Conservation (phyloP, 2,329 filamentous ascomycete species). For the Aaosphaeria arxii region DNA sequence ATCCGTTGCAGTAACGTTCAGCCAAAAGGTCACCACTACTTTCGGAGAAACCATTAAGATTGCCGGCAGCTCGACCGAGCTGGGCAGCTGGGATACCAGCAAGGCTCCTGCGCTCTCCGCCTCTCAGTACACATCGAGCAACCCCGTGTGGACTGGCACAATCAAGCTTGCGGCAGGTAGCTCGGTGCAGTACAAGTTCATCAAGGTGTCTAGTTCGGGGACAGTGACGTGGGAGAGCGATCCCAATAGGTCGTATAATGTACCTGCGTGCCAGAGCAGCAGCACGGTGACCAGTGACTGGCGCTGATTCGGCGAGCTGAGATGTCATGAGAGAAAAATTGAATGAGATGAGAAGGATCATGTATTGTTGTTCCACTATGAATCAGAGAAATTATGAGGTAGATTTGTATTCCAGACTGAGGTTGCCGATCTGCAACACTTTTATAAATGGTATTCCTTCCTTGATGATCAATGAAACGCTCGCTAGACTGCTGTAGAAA, state of each 20-base stretch:
- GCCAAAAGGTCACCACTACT: slow-evolving; percentile 46
- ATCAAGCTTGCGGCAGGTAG: slow-evolving; percentile 41
- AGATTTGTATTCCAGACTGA: too few species aligned
- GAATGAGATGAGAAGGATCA: too few species aligned
- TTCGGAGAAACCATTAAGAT: slow-evolving; percentile 50
- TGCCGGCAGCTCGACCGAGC: slow-evolving; percentile 41
- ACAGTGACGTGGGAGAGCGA: slow-evolving; percentile 47
- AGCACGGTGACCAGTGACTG: slow-evolving; percentile 21
- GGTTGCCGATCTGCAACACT: too few species aligned
- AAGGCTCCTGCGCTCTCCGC: slow-evolving; percentile 41
- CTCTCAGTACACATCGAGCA: slow-evolving; percentile 41
- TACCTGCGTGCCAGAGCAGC: slow-evolving; percentile 23
- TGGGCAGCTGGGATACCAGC: slow-evolving; percentile 44
- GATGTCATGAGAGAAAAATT: too few species aligned
- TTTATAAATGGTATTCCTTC: too few species aligned
- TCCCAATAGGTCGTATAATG: slow-evolving; percentile 42
- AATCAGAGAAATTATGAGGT: too few species aligned
- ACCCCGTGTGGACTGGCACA: slow-evolving; percentile 48
- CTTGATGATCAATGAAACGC: too few species aligned
- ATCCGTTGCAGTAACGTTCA: slow-evolving; percentile 41
- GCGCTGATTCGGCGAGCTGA: slow-evolving; percentile 3
- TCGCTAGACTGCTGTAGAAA: too few species aligned
- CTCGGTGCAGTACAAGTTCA: slow-evolving; percentile 45
- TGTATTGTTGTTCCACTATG: too few species aligned
- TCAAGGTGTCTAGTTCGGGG: slow-evolving; percentile 44